A percentile compares a stretch with the other conserved stretches of the same genome.
These are phyloP conservation scores for Scleroderma citrinum DNA, from an alignment of 768 basidiomycete species.

Conservation along the genomic window DNA sequence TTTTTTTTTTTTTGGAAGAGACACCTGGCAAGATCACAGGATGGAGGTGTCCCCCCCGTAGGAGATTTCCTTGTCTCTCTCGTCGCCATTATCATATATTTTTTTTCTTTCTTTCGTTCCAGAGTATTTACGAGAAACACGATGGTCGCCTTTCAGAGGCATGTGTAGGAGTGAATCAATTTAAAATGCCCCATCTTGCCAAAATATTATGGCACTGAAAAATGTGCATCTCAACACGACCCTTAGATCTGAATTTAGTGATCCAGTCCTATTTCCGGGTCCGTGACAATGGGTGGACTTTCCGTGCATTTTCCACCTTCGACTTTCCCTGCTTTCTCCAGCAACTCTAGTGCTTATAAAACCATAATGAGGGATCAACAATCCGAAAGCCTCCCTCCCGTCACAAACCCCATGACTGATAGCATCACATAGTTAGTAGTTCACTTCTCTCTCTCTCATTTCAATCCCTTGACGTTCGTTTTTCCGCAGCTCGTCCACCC, in stretches of 20 bases:
- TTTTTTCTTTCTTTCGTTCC: constrained; percentile 17
- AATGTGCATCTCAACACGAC: constrained; percentile 52
- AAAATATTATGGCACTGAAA: constrained; percentile 35
- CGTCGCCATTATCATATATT: background rate
- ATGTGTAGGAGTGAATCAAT: constrained; percentile 30
- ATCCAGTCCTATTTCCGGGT: constrained; percentile 42
- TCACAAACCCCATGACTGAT: constrained; percentile 43
- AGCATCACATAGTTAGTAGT: constrained; percentile 49
- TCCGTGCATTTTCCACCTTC: constrained; percentile 36
- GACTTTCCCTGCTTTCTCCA: constrained; percentile 26
- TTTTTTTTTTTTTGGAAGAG: background rate
- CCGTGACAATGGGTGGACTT: constrained; percentile 35
- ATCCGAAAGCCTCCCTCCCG: constrained; percentile 33
- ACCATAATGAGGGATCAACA: constrained; percentile 38
- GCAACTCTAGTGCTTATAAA: constrained; percentile 41
- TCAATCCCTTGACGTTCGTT: constrained; percentile 15
- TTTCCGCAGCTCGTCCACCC: constrained; percentile 29
- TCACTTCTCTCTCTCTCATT: constrained; percentile 6
- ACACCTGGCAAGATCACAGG: background rate
- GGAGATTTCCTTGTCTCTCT: background rate
- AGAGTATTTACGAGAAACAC: constrained; percentile 12
- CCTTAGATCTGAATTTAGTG: constrained; percentile 70
- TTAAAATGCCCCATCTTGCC: constrained; percentile 41
- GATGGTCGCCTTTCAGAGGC: constrained; percentile 21
- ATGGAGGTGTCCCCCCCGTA: background rate